Evolutionary conservation across 257 asterid genomes (phyloP), one percentile per base, ranked within the genome.

Genomic region (Fraxinus pennsylvanica): DNA sequence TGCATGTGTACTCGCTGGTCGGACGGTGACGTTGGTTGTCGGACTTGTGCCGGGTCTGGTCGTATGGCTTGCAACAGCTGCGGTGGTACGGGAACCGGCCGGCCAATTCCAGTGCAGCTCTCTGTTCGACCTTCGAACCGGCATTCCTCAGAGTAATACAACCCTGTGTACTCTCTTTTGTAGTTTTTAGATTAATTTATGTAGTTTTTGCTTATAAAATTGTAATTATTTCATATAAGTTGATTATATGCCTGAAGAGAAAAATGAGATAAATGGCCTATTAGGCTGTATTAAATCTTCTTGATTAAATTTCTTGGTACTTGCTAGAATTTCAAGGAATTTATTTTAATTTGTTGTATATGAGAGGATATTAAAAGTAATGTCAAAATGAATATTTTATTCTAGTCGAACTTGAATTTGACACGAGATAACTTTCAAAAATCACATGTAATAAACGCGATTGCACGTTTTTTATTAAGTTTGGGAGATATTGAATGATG

Each of bases 1-100:
- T 95, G 97, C 68, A 68, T 91, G 74, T 95, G 99, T 41, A 81
- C 94, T 25, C 97, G 99, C 10, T 95, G 99, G 99, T 90, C 96
- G 59, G 99, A 95, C 76, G 96, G 96, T 0, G 98, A 95, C 71
- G 76, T 22, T n/a, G 99, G 99, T 0, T 95, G 99, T 82, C 88
- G 97, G 88, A 82, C 96, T 1, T 93, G 99, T 76, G 82, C 96
- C 73, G 96, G 99, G 50, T 92, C 96, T 32, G 98, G 98, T 76
- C 95, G 98, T 0, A 91, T 87, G 93, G 92, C 86, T 17, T 93
- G 99, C 82, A 86, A 78, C 72, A 91, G 90, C 80, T 95, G 99
- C 61, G 97, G 98, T 3, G 98, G 99, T 3, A 59, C 86, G 21
- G 98, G 98, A 14, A 91, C 96, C 8, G 98, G 97, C 52, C 94